phyloP scores from a whole-genome alignment of 805 yeast genomes.

The Wickerhamomyces bovis region DNA sequence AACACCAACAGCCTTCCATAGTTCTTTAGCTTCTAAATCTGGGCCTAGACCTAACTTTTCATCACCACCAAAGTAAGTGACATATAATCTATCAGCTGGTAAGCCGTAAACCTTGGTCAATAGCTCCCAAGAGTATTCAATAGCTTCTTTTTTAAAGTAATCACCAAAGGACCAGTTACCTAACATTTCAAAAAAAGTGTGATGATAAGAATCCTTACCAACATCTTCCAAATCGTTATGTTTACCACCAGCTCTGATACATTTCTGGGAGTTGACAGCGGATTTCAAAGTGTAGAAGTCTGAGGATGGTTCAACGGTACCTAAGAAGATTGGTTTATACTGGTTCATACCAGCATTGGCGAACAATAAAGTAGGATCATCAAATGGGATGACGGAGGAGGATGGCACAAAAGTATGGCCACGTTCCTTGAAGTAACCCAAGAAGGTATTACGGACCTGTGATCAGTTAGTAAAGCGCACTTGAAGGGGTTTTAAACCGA shows the following conservation, averaged over 20 bases:
- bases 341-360: constrained; percentile 99
- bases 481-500: not conserved
- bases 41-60: constrained; percentile 76
- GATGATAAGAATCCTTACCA: constrained; percentile 96
- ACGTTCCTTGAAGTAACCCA: constrained; percentile 66
- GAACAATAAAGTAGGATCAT: constrained; percentile 93
- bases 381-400: constrained; percentile 94
- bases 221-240: constrained; percentile 98
- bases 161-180: constrained; percentile 99
- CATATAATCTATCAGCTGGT: constrained; percentile 75
- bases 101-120: constrained; percentile 82
- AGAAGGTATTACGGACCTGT: constrained; percentile 74
- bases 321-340: constrained; percentile 94
- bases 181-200: constrained; percentile 97
- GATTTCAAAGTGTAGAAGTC: constrained; percentile 79
- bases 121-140: constrained; percentile 83
- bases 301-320: constrained; percentile 93
- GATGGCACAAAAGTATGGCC: constrained; percentile 84
- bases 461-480: not conserved
- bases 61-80: constrained; percentile 96
- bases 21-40: constrained; percentile 85
- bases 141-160: constrained; percentile 93
- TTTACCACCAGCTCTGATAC: constrained; percentile 99
- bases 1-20: constrained; percentile 86
- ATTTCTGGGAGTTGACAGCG: constrained; percentile 94